phyloP scores from a whole-genome alignment of 176 grass and related monocot species.

The Oryza meyeriana region DNA sequence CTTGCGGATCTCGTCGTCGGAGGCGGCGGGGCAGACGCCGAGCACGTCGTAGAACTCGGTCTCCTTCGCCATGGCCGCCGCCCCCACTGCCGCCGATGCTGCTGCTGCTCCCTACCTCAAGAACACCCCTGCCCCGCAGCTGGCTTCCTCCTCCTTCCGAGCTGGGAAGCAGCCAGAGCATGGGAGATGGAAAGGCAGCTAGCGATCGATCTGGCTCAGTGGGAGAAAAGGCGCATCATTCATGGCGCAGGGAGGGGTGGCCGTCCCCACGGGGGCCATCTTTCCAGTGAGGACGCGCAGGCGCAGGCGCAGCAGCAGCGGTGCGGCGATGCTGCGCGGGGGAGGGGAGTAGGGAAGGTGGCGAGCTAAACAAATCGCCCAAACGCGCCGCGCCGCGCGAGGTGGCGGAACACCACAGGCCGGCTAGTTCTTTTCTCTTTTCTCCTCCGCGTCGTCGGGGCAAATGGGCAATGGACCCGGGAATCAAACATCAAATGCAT shows the following conservation, averaged over 20 bases:
- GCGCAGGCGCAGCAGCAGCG: conserved; percentile 21
- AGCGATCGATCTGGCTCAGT: neutral
- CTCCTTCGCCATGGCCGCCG: conserved; percentile 72
- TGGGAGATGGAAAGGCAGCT: conserved; percentile 5
- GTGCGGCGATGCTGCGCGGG: conserved; percentile 28
- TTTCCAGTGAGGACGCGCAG: conserved; percentile 54
- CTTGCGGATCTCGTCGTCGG: conserved; percentile 94
- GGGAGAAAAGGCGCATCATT: conserved; percentile 35
- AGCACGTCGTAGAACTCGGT: conserved; percentile 97
- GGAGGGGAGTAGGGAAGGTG: neutral
- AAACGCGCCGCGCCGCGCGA: conserved; percentile 18
- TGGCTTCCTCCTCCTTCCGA: too few species aligned
- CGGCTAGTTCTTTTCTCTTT: too few species aligned
- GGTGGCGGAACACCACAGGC: neutral
- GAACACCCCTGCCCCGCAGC: neutral
- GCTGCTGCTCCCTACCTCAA: conserved; percentile 6
- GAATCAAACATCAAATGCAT: too few species aligned
- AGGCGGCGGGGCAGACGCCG: conserved; percentile 61
- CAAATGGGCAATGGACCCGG: too few species aligned
- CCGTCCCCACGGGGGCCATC: conserved; percentile 42
- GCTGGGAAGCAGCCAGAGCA: neutral
- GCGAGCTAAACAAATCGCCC: conserved; percentile 34
- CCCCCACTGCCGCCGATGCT: neutral
- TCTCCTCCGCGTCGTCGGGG: too few species aligned
- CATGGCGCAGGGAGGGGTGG: conserved; percentile 18